Evolutionary conservation across 192 early-diverging fungal species (phyloP), one percentile per base, ranked within the genome.

Genomic region (Thamnidium elegans): DNA sequence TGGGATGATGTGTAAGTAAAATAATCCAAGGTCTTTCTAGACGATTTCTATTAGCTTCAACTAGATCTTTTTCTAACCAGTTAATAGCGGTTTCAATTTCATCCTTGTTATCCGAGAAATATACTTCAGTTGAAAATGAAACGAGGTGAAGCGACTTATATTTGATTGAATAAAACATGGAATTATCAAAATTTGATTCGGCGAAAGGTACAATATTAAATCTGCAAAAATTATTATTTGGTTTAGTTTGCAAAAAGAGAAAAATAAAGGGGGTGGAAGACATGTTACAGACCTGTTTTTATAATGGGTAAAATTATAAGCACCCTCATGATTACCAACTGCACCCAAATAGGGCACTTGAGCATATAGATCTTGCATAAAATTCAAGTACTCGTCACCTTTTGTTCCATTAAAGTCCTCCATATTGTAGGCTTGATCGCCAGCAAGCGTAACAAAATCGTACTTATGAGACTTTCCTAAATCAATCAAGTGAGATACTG

Each of bases 371-470:
- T 58, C 31, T 56, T 74, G 67, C 54, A 58, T 50, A 63, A 69
- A 68, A 30, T 68, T 68, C 62, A 74, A 55, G 39, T 69, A 74
- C 30, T 74, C 55, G 63, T 74, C 72, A 2, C 67, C 72, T 26
- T 74, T 74, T 2, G 51, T 68, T 2, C 72, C 72, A 39, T 74
- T 60, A 31, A 58, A 55, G 32, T 74, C 72, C 19, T 56, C 63
- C 67, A 74, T 65, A 39, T 74, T 55, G 21, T 74, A 74, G 20
- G 62, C 72, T 48, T 74, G 72, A 50, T 74, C 72, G 19, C 72
- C 72, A 9, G 58, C 55, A 3, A 74, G 21, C 3, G 66, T 69
- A 21, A 73, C 21, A 31, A 73, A 73, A 48, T 74, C 72, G 44
- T 69, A 69, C n/a, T 65, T 59, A 34, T 74, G 67, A 20, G 53